Evolutionary conservation across 768 basidiomycete species (phyloP), one percentile per base, ranked within the genome.

Genomic region (Trametes sanguinea): DNA sequence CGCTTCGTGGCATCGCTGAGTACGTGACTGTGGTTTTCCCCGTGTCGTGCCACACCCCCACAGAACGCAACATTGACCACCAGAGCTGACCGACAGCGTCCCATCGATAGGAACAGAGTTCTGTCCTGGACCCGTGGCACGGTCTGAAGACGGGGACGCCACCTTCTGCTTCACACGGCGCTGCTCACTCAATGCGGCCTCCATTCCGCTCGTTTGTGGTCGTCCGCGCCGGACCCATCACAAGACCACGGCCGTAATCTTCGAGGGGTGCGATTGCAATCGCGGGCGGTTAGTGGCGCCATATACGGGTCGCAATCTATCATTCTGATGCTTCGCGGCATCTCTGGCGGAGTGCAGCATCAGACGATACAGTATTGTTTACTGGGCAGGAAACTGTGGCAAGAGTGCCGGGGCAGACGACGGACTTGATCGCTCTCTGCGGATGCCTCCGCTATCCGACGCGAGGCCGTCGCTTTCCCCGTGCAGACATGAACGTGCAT

Each of bases 51-150:
- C 43, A 55, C 54, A 48, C 43, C 40, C 47, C 27, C 29, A 37
- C 30, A n/a, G 50, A 29, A 33, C n/a, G 50, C 35, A 35, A 57
- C 51, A 57, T 53, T 55, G 60, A 61, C 53, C 35, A 37, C 35
- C 35, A 37, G 35, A 37, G 35, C 60, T 52, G 51, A 46, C 29
- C 44, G 33, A 32, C 54, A 51, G 54, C 44, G 7, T 30, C 30
- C 52, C 47, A 61, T 61, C 60, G 60, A 61, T 61, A 61, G 60
- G 60, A 33, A 61, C 46, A 54, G 53, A 61, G 60, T 61, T 61
- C 60, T 55, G 53, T 55, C 60, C 60, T 44, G 48, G 39, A 39
- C 54, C 60, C 60, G 60, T 61, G 60, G 47, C 54, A 50, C 47
- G 57, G 42, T 14, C 42, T 44, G 32, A 52, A 22, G 50, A 59